phyloP scores from a whole-genome alignment of 305 asterid genomes.

The Euphrasia arctica region DNA sequence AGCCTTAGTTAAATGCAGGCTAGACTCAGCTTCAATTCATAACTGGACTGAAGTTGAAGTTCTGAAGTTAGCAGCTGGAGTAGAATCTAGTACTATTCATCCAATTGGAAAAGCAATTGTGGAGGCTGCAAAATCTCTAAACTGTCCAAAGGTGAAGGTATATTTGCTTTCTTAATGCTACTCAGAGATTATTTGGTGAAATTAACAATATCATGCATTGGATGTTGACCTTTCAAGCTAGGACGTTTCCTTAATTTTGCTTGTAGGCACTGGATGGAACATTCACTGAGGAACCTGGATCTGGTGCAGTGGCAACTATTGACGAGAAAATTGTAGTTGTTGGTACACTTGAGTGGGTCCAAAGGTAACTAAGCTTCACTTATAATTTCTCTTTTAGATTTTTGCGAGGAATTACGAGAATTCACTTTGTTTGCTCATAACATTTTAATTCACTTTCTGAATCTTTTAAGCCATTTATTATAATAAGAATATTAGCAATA shows the following conservation, averaged over 20 bases:
- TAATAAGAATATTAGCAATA: too few species aligned
- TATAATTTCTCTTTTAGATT: constrained; percentile 10
- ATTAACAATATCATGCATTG: constrained; percentile 1
- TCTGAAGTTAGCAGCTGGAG: constrained; percentile 89
- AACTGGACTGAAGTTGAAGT: constrained; percentile 83
- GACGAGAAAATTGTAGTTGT: constrained; percentile 70
- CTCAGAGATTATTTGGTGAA: constrained; percentile 19
- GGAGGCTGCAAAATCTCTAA: constrained; percentile 67
- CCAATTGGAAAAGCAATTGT: constrained; percentile 98
- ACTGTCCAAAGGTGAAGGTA: constrained; percentile 66
- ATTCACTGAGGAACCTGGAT: constrained; percentile 94
- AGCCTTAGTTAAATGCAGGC: constrained; percentile 44
- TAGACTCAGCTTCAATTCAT: constrained; percentile 36
- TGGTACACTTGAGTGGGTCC: constrained; percentile 93
- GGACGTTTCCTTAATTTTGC: constrained; percentile 24
- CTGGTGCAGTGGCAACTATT: constrained; percentile 89
- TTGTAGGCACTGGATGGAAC: constrained; percentile 84
- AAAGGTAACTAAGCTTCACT: constrained; percentile 50
- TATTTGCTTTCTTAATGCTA: constrained; percentile 20
- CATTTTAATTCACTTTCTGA: constrained; percentile 13
- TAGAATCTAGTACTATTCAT: constrained; percentile 89
- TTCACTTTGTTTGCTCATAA: constrained; percentile 10
- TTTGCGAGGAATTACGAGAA: constrained; percentile 6
- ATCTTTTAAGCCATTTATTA: background rate
- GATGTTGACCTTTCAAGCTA: constrained; percentile 6